Evolutionary conservation across 2,329 filamentous ascomycete genomes (phyloP), one percentile per base, ranked within the genome.

Genomic region (Stachybotrys echinatus): DNA sequence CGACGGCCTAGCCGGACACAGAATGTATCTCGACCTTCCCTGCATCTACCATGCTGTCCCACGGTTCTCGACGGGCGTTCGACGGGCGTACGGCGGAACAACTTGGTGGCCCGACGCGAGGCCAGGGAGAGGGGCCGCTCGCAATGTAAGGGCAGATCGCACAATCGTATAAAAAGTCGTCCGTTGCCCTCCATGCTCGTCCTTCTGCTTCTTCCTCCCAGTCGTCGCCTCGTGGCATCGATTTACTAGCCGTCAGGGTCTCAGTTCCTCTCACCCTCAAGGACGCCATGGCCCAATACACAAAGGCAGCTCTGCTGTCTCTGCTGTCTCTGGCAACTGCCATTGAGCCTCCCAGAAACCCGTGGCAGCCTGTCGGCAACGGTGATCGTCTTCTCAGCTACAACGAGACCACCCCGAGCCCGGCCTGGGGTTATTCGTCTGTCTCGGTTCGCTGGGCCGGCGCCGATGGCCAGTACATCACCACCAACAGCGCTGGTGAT

Each of bases 381-480:
- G 81, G 81, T 7, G 69, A 75, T 23, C 78, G 76, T 47, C 71
- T 82, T 6, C 66, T 85, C 51, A 79, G 71, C 1, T 86, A 79
- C 72, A 83, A 84, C 58, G 75, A 83, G 61, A 84, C 80, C 1
- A 76, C 77, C 10, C 68, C 74, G 0, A 64, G 61, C 14, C 67
- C 72, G 23, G 71, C 63, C 6, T 72, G 83, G 54, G 59, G 70
- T 1, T 69, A 77, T 1, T 68, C 69, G 12, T 72, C 72, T 12
- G 71, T 73, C 34, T 75, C 72, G 1, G 72, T 81, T 7, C 72
- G 70, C 44, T 87, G 83, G 84, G 74, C 83, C 4, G 80, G 77
- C 2, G 71, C 74, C 27, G 84, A 88, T 55, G 84, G 84, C 20
- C 74, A 81, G 46, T 85, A 82, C 64, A 79, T 86, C 56, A 79